Percentiles rank a stretch among this genome's conserved stretches.
phyloP scores from a whole-genome alignment of 768 basidiomycete species.

The Rhodosporidiobolus sp. region DNA sequence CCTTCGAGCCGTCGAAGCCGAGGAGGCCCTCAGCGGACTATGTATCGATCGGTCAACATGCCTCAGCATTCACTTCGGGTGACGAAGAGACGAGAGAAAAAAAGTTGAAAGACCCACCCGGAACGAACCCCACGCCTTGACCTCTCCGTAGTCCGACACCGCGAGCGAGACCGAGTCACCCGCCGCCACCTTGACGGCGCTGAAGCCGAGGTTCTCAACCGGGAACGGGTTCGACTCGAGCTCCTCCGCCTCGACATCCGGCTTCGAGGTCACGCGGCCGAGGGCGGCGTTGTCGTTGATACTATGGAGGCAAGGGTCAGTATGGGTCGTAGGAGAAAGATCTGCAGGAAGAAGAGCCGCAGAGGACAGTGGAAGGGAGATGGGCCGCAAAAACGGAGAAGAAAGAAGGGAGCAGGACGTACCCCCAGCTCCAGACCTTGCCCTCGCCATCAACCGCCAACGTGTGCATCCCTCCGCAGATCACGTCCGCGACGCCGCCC shows the following conservation, averaged over 20 bases:
- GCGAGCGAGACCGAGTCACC: constrained; percentile 88
- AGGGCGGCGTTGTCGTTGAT: constrained; percentile 52
- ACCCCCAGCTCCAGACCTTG: constrained; percentile 57
- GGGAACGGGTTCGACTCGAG: constrained; percentile 49
- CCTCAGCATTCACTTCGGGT: background rate
- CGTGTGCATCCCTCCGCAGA: constrained; percentile 83
- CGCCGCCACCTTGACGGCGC: constrained; percentile 73
- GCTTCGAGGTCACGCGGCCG: constrained; percentile 48
- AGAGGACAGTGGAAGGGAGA: background rate
- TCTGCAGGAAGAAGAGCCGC: no score
- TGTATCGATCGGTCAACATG: no score
- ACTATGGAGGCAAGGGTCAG: constrained; percentile 43
- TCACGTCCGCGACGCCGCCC: constrained; percentile 71
- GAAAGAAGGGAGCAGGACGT: background rate
- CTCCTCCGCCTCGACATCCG: constrained; percentile 48
- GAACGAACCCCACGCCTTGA: constrained; percentile 87
- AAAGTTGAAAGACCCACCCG: constrained; percentile 62
- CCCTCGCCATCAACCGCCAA: constrained; percentile 85
- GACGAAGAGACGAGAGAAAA: background rate
- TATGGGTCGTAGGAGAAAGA: no score
- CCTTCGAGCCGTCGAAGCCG: constrained; percentile 63
- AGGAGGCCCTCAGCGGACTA: constrained; percentile 66
- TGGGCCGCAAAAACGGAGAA: background rate
- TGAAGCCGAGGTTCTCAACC: constrained; percentile 56
- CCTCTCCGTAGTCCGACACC: constrained; percentile 70